A percentile compares a stretch with the other conserved stretches of the same genome.
Conservation (phyloP, 352 stramenopile species). For the Pythium brassicae region DNA sequence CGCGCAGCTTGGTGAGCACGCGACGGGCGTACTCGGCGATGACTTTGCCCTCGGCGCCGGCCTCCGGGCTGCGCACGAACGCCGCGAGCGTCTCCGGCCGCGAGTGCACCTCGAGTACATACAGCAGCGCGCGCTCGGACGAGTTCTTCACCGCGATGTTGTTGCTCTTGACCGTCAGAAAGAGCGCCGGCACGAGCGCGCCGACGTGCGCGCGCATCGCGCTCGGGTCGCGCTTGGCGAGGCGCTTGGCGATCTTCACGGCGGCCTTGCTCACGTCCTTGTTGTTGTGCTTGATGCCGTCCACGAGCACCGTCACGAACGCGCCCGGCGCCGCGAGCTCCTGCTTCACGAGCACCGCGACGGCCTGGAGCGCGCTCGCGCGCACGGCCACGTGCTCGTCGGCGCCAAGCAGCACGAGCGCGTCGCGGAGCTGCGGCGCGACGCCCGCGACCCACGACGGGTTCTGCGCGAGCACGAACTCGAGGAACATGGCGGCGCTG, state of each 20-base stretch:
- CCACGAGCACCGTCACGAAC: conserved; percentile 59
- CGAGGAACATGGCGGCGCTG: conserved; percentile 55
- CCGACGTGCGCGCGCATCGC: conserved; percentile 45
- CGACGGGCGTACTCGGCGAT: conserved; percentile 85
- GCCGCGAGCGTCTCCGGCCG: conserved; percentile 74
- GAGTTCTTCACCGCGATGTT: conserved; percentile 87
- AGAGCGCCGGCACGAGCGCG: conserved; percentile 70
- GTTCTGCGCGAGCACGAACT: conserved; percentile 44
- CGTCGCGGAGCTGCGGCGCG: conserved; percentile 16
- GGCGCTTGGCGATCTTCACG: conserved; percentile 66
- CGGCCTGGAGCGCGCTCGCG: conserved; percentile 42
- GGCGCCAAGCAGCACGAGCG: conserved; percentile 37
- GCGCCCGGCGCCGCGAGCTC: conserved; percentile 24
- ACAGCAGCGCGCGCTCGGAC: conserved; percentile 81
- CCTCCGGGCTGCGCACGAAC: conserved; percentile 48
- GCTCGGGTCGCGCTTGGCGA: conserved; percentile 65
- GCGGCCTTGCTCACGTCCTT: conserved; percentile 77
- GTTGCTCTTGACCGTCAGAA: conserved; percentile 86
- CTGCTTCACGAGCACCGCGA: conserved; percentile 55
- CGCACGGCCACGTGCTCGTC: conserved; percentile 73
- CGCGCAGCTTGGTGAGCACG: conserved; percentile 84
- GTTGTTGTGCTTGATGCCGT: conserved; percentile 62
- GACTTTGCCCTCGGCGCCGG: conserved; percentile 64
- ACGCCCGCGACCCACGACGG: conserved; percentile 30
- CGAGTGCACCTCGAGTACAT: conserved; percentile 83